Conservation (phyloP, 1,284 basidiomycete genomes). For the Tylopilus sp. region DNA sequence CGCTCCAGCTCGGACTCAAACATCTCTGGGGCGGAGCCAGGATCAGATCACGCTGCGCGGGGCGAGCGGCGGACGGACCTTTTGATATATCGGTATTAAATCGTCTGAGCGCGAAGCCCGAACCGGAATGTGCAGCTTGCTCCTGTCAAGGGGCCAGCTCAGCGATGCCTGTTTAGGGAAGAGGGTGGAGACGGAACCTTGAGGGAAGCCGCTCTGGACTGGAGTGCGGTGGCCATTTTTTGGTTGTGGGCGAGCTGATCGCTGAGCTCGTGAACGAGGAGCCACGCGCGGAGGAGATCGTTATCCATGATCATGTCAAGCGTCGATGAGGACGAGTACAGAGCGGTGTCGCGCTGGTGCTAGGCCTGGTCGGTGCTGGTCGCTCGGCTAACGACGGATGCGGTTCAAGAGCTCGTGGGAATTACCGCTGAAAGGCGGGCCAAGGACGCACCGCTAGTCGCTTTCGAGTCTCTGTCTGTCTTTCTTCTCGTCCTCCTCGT, state of each 20-base stretch:
- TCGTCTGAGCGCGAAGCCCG: slow-evolving; percentile 80
- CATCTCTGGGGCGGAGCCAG: slow-evolving; percentile 54
- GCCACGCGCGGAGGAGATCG: slow-evolving; percentile 74
- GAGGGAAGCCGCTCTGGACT: slow-evolving; percentile 71
- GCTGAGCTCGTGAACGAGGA: slow-evolving; percentile 75
- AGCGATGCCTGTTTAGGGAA: slow-evolving; percentile 5
- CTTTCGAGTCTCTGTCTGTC: not conserved
- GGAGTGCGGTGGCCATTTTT: slow-evolving; percentile 70
- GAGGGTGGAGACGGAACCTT: slow-evolving; percentile 59
- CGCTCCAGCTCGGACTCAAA: slow-evolving; percentile 94
- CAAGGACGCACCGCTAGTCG: not conserved
- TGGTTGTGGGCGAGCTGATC: slow-evolving; percentile 88
- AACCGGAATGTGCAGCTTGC: slow-evolving; percentile 74
- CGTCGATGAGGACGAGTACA: not conserved
- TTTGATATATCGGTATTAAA: slow-evolving; percentile 94
- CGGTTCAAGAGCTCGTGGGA: slow-evolving; percentile 18
- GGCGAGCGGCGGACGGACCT: slow-evolving; percentile 43
- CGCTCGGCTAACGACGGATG: not conserved
- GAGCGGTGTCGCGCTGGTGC: not conserved
- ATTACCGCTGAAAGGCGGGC: not conserved
- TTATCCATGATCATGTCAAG: slow-evolving; percentile 51
- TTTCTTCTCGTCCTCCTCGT: slow-evolving; percentile 3
- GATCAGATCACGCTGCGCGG: slow-evolving; percentile 7
- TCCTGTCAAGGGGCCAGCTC: slow-evolving; percentile 42
- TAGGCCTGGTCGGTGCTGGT: not conserved